These are phyloP conservation scores for Piromyces sp. DNA, from an alignment of 192 early-diverging fungal genomes.

Conservation along the genomic window DNA sequence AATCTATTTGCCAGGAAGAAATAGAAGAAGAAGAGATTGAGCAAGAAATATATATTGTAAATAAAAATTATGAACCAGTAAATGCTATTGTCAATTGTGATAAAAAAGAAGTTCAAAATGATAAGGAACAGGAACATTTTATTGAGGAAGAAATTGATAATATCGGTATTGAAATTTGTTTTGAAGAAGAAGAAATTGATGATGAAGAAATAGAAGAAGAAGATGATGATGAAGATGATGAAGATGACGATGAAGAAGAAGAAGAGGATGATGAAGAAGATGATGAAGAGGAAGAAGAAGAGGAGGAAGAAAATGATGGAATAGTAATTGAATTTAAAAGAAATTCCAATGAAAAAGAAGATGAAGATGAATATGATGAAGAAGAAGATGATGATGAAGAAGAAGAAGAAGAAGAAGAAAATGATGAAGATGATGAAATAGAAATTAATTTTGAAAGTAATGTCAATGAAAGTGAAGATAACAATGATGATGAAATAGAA, in stretches of 20 bases:
- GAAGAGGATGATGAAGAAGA: background rate
- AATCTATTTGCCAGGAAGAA: too few relatives aligned
- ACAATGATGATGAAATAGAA: background rate
- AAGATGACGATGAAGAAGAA: background rate
- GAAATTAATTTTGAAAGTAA: background rate
- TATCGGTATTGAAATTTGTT: background rate
- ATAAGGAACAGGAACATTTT: background rate
- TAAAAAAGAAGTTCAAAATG: background rate
- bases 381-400: background rate
- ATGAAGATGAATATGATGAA: background rate
- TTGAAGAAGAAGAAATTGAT: background rate
- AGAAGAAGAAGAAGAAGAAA: background rate
- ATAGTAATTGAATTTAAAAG: background rate
- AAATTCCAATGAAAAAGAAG: background rate
- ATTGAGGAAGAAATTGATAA: background rate
- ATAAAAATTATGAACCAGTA: too few relatives aligned
- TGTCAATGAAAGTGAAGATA: background rate
- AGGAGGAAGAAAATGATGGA: background rate
- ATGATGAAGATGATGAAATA: background rate
- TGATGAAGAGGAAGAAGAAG: background rate
- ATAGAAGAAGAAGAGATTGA: too few relatives aligned
- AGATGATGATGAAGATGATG: background rate
- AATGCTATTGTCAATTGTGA: too few relatives aligned
- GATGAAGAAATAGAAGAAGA: background rate
- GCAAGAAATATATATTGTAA: too few relatives aligned